Percentiles rank a stretch among this genome's conserved stretches.
Conservation (phyloP, 768 basidiomycete genomes). For the Serendipita sp. region DNA sequence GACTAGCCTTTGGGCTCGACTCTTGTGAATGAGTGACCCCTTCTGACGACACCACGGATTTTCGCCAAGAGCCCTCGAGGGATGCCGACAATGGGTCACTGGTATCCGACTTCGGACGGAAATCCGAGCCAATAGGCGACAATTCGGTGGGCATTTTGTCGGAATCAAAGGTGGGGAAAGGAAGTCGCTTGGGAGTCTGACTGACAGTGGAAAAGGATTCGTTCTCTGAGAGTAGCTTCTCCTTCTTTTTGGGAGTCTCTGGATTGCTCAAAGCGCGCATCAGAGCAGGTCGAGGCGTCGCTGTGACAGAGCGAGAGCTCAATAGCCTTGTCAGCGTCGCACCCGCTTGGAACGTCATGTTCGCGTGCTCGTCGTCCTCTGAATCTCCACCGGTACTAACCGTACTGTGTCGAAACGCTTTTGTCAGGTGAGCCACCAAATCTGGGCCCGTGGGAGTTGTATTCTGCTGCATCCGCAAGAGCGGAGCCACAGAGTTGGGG, state of each 20-base stretch:
- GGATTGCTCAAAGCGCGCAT: neutral
- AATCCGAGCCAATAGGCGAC: neutral
- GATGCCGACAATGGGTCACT: neutral
- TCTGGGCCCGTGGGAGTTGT: neutral
- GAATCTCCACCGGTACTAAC: neutral
- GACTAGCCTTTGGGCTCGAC: constrained; percentile 1
- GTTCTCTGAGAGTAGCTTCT: too few species aligned
- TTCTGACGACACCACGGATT: neutral
- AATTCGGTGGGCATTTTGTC: neutral
- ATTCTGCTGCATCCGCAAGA: neutral
- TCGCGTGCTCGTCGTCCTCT: neutral
- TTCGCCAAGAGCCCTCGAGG: neutral
- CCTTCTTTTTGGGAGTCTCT: neutral
- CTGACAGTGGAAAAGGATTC: too few species aligned
- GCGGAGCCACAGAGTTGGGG: neutral
- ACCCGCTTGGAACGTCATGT: neutral
- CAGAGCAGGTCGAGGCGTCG: neutral
- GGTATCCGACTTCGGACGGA: neutral
- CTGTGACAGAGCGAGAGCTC: neutral
- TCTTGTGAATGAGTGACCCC: neutral
- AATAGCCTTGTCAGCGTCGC: neutral
- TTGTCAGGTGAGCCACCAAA: neutral
- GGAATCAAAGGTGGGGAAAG: neutral
- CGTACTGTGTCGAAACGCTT: neutral
- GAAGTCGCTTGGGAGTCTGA: too few species aligned